Evolutionary conservation across 768 basidiomycete genomes (phyloP).

Genomic region (Punctularia strigosozonata): DNA sequence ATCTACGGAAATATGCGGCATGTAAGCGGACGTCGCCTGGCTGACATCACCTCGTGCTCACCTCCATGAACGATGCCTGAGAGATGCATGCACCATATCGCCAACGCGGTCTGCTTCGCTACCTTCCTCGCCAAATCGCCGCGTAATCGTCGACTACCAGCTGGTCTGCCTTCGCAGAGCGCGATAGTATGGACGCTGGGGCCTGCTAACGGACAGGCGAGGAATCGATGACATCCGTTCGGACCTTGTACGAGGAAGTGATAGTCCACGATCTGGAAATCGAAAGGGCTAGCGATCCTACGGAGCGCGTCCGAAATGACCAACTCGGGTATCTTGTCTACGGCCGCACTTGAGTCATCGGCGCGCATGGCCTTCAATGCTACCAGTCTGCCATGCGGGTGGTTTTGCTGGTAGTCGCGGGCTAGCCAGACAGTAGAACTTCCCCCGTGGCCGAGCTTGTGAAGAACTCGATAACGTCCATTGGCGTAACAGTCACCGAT

Average conservation of each 20-base stretch:
- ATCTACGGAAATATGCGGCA: constrained; percentile 15
- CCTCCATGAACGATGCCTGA: constrained; percentile 26
- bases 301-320: constrained; percentile 15
- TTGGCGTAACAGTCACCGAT: constrained; percentile 36
- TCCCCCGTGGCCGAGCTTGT: constrained; percentile 35
- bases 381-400: constrained; percentile 12
- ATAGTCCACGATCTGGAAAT: constrained; percentile 23
- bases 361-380: constrained; percentile 26
- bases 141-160: constrained; percentile 21
- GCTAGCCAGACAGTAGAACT: constrained; percentile 31
- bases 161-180: constrained; percentile 17
- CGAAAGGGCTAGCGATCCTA: constrained; percentile 9
- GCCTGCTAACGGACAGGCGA: constrained; percentile 35
- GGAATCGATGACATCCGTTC: constrained; percentile 38
- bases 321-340: constrained; percentile 16
- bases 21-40: not conserved
- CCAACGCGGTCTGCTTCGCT: constrained; percentile 17
- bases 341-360: constrained; percentile 13
- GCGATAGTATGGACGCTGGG: constrained; percentile 22
- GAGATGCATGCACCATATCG: constrained; percentile 20
- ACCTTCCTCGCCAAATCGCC: constrained; percentile 23
- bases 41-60: constrained; percentile 8
- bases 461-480: constrained; percentile 34
- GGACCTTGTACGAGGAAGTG: constrained; percentile 35
- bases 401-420: constrained; percentile 11